Evolutionary conservation across 2,329 filamentous ascomycete species (phyloP).

Genomic region (Aspergillus aculeatus): DNA sequence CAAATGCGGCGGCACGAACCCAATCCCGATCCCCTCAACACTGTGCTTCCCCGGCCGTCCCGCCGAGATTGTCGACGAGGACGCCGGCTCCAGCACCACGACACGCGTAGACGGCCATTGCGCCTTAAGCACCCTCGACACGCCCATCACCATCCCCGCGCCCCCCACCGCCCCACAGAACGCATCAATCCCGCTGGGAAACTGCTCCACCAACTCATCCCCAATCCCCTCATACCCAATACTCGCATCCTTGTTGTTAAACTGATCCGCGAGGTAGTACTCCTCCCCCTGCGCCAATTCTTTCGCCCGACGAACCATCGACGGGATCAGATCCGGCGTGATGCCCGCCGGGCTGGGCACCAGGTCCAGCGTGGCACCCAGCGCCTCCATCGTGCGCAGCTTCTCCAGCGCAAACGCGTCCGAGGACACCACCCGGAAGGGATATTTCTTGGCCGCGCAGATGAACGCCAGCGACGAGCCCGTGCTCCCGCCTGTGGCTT

Average conservation of each 20-base stretch:
- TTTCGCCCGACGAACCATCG: constrained; percentile 10
- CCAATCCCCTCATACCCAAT: constrained; percentile 14
- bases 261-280: constrained; percentile 13
- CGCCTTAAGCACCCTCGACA: constrained; percentile 10
- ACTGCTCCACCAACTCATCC: constrained; percentile 13
- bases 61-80: constrained; percentile 12
- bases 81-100: constrained; percentile 16
- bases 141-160: constrained; percentile 17
- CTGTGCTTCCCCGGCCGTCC: constrained; percentile 68
- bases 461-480: constrained; percentile 18
- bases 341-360: constrained; percentile 9
- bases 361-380: constrained; percentile 14
- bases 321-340: constrained; percentile 10
- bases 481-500: constrained; percentile 90
- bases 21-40: constrained; percentile 92
- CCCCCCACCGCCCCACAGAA: constrained; percentile 16
- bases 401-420: constrained; percentile 15
- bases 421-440: constrained; percentile 12
- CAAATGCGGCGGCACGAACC: constrained; percentile 87
- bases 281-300: neutral
- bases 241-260: constrained; percentile 13
- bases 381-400: constrained; percentile 11
- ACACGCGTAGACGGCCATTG: neutral
- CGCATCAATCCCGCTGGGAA: constrained; percentile 14
- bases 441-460: constrained; percentile 15